A percentile compares a stretch with the other conserved stretches of the same genome.
Evolutionary conservation across 2,329 filamentous ascomycete genomes (phyloP).

Genomic region (Neonectria neomacrospora): DNA sequence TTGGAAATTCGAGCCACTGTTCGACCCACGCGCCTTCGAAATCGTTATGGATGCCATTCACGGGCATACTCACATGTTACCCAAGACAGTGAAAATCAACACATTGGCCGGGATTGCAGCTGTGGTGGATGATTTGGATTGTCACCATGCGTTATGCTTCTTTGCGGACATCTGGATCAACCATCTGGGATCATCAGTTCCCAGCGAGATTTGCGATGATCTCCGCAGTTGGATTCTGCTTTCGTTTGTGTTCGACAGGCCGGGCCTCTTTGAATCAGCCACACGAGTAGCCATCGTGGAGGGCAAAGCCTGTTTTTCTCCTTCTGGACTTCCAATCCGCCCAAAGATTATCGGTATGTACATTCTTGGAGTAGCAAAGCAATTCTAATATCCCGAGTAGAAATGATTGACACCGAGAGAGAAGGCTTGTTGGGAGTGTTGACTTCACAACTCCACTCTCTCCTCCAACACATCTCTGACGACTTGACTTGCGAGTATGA

Average conservation of each 20-base stretch:
- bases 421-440: neutral
- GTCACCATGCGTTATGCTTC: slow-evolving; percentile 26
- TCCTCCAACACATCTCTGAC: neutral
- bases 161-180: slow-evolving; percentile 26
- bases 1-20: slow-evolving; percentile 30
- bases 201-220: neutral
- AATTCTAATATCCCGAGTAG: neutral
- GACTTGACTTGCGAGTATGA: neutral
- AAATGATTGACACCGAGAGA: neutral
- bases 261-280: slow-evolving; percentile 1
- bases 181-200: slow-evolving; percentile 8
- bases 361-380: neutral
- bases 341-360: neutral
- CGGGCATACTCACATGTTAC: slow-evolving; percentile 19
- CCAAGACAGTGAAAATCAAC: neutral
- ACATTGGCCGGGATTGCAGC: slow-evolving; percentile 26
- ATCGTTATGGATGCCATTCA: slow-evolving; percentile 33
- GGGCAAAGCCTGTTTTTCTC: neutral
- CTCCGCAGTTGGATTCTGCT: slow-evolving; percentile 28
- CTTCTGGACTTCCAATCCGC: neutral
- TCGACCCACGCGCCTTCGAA: slow-evolving; percentile 31
- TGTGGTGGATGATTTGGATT: slow-evolving; percentile 34
- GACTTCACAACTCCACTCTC: neutral
- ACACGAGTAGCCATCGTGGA: slow-evolving; percentile 12
- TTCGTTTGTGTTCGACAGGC: slow-evolving; percentile 21